These are phyloP conservation scores for Beauveria pseudobassiana DNA, from an alignment of 2,329 filamentous ascomycete genomes.

Conservation along the genomic window DNA sequence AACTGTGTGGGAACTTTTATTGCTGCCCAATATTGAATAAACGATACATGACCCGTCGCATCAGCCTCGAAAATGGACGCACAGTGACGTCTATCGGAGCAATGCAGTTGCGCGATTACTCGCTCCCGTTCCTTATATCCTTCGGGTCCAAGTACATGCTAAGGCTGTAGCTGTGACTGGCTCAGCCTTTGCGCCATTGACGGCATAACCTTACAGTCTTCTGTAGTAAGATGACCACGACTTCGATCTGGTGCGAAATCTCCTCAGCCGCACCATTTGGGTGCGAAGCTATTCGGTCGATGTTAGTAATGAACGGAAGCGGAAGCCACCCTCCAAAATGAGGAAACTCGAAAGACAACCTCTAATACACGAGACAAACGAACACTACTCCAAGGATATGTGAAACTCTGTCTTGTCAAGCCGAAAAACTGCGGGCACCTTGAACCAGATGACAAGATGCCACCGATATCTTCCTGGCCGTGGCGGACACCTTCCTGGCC, in stretches of 20 bases:
- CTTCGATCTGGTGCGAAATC: neutral
- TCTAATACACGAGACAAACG: neutral
- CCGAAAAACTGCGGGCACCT: neutral
- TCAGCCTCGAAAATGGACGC: neutral
- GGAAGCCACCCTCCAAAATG: neutral
- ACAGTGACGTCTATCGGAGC: neutral
- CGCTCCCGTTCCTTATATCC: neutral
- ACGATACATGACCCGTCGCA: neutral
- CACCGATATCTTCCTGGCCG: neutral
- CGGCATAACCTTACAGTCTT: neutral
- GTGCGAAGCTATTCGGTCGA: neutral
- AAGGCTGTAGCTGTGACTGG: neutral
- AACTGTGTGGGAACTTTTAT: neutral
- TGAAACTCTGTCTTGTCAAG: neutral
- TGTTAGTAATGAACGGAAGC: neutral
- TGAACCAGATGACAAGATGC: neutral
- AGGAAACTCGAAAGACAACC: neutral
- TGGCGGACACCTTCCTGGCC: neutral
- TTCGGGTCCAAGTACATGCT: neutral
- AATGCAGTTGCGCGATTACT: neutral
- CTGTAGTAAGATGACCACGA: neutral
- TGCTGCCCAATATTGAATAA: neutral
- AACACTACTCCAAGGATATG: neutral
- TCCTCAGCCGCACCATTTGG: constrained; percentile 1
- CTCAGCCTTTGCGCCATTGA: constrained; percentile 4